These are phyloP conservation scores for Artomyces pyxidatus DNA, from an alignment of 768 basidiomycete genomes.

Conservation along the genomic window DNA sequence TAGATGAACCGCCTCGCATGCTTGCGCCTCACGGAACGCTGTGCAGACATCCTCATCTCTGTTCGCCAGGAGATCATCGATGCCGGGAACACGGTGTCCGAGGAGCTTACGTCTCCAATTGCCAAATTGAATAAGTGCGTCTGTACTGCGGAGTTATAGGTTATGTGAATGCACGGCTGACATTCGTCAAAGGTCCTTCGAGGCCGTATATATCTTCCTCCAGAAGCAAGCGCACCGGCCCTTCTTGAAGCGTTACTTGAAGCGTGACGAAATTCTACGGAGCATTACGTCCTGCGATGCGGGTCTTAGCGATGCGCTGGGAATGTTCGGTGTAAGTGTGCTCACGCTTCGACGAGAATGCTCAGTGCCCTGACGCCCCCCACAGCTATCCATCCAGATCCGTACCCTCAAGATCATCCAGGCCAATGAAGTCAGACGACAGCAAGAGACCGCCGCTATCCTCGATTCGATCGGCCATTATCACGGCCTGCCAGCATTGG, in stretches of 20 bases:
- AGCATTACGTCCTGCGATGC: conserved; percentile 46
- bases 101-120: conserved; percentile 45
- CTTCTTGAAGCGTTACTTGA: conserved; percentile 72
- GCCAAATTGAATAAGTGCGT: conserved; percentile 43
- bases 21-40: conserved; percentile 64
- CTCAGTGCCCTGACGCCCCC: not conserved
- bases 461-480: conserved; percentile 24
- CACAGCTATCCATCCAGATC: conserved; percentile 41
- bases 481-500: conserved; percentile 5
- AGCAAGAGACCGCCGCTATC: conserved; percentile 29
- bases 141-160: too few species aligned
- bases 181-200: conserved; percentile 30
- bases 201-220: conserved; percentile 40
- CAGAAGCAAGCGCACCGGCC: conserved; percentile 54
- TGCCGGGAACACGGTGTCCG: conserved; percentile 43
- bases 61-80: conserved; percentile 53
- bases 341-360: not conserved
- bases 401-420: conserved; percentile 47
- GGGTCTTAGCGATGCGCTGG: conserved; percentile 44
- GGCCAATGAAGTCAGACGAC: conserved; percentile 28
- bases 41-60: conserved; percentile 58
- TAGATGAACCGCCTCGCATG: conserved; percentile 65
- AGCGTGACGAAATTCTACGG: conserved; percentile 57
- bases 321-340: conserved; percentile 44
- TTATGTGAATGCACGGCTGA: not conserved